Percentiles rank a stretch among this genome's conserved stretches.
Conservation (phyloP, 768 basidiomycete species). For the Calocera viscosa region DNA sequence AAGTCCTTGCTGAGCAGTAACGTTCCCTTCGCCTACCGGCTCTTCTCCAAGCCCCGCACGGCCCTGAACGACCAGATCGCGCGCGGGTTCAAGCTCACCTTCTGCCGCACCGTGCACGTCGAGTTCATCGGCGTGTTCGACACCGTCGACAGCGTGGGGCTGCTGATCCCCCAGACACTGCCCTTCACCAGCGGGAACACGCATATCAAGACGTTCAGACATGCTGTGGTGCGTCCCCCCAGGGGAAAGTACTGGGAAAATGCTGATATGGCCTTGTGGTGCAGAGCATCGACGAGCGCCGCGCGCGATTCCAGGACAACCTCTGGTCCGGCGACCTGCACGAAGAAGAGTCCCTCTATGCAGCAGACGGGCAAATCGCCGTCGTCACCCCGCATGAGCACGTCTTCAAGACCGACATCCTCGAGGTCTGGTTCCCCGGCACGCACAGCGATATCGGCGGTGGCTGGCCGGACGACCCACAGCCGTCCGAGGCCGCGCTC, state of each 20-base stretch:
- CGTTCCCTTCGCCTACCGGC: neutral
- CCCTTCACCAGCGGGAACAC: conserved; percentile 20
- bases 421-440: conserved; percentile 13
- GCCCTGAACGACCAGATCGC: conserved; percentile 10
- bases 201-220: conserved; percentile 19
- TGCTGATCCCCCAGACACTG: conserved; percentile 15
- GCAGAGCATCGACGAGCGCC: conserved; percentile 5
- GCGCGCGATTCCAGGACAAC: conserved; percentile 2
- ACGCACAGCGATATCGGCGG: conserved; percentile 12
- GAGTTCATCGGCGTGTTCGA: conserved; percentile 22
- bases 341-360: neutral
- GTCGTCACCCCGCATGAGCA: neutral
- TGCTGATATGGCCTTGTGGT: neutral
- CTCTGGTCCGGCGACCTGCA: neutral
- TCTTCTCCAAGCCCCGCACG: conserved; percentile 11
- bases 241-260: no score
- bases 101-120: conserved; percentile 16
- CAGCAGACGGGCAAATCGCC: neutral
- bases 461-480: conserved; percentile 9
- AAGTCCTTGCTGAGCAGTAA: neutral
- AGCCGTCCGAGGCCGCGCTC: neutral
- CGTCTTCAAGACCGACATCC: neutral
- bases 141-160: conserved; percentile 20
- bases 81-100: conserved; percentile 18
- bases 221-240: conserved; percentile 14